Base-by-base conservation (phyloP, 495 filamentous ascomycete genomes). In the Penicillium samsonianum region DNA sequence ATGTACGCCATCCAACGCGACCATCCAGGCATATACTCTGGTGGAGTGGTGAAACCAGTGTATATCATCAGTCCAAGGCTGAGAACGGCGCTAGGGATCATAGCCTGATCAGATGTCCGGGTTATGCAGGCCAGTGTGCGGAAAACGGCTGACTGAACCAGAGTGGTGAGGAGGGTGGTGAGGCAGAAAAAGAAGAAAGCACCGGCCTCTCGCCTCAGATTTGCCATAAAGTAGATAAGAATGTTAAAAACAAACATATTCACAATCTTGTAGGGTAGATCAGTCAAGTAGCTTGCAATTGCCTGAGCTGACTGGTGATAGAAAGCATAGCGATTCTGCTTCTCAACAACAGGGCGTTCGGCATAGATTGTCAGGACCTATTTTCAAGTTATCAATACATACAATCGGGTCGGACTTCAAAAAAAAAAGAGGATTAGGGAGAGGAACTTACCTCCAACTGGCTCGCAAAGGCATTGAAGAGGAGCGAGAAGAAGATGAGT, bases 1-100 rank as follows among this genome's bases (percentile, higher is more conserved):
- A 95, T 66, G 59, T 90, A 94, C 58, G 87, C 86, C 42, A 95
- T 77, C 91, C 90, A 93, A 19, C 87, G 79, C 59, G 86, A 87
- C 86, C 90, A 93, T 2, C 69, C 75, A 5, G 83, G 81, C 88
- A 92, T 92, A 11, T 64, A 50, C 47, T 51, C 65, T 47, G 80
- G 80, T 0, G 90, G 90, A 58, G 92, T 88, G 11, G 82, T 83
- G 68, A 93, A 95, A 26, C 90, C 90, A 58, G 90, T 92, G 70
- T 91, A 93, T 61, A 92, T 87, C 67, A 91, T 76, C 35, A 93
- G 76, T 40, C 81, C 80, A 20, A 94, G 80, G 60, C 92, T 90
- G 57, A 93, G 76, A 28, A 92, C 64, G 6, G 88, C 88, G 22
- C 87, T 84, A 6, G 88, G 89, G 0, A 89, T 86, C 82, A 92